phyloP scores from a whole-genome alignment of 805 yeast genomes.

The Komagataella populi region DNA sequence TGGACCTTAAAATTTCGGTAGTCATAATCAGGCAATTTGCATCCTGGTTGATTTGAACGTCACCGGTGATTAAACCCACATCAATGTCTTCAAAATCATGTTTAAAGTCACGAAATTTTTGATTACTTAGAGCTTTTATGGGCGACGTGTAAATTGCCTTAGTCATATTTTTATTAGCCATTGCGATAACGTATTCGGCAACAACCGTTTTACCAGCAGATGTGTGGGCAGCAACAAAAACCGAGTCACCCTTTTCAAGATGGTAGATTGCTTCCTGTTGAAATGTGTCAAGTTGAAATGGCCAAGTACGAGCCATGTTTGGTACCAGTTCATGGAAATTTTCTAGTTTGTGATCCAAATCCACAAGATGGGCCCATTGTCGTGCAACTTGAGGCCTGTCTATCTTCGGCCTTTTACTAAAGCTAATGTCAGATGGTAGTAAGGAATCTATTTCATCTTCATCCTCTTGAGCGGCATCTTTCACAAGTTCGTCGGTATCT shows the following conservation, averaged over 20 bases:
- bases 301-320: slow-evolving; percentile 87
- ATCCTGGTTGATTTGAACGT: slow-evolving; percentile 93
- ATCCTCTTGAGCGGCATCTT: slow-evolving; percentile 4
- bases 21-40: slow-evolving; percentile 97
- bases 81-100: slow-evolving; percentile 69
- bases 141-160: slow-evolving; percentile 96
- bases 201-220: slow-evolving; percentile 98
- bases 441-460: slow-evolving; percentile 3
- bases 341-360: slow-evolving; percentile 66
- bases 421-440: slow-evolving; percentile 1
- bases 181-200: slow-evolving; percentile 95
- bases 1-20: slow-evolving; percentile 86
- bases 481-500: slow-evolving; percentile 2
- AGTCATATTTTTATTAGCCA: slow-evolving; percentile 93
- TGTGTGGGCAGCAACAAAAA: slow-evolving; percentile 96
- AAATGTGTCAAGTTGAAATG: slow-evolving; percentile 86
- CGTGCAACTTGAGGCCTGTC: slow-evolving; percentile 13
- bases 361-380: slow-evolving; percentile 94
- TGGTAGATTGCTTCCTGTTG: slow-evolving; percentile 96
- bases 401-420: slow-evolving; percentile 1
- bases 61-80: slow-evolving; percentile 93
- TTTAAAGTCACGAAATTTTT: slow-evolving; percentile 79
- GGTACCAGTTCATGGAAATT: slow-evolving; percentile 86
- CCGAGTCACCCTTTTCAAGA: slow-evolving; percentile 95
- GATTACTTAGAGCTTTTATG: slow-evolving; percentile 81